phyloP scores from a whole-genome alignment of 179 eudicot species.

The Corrigiola litoralis region DNA sequence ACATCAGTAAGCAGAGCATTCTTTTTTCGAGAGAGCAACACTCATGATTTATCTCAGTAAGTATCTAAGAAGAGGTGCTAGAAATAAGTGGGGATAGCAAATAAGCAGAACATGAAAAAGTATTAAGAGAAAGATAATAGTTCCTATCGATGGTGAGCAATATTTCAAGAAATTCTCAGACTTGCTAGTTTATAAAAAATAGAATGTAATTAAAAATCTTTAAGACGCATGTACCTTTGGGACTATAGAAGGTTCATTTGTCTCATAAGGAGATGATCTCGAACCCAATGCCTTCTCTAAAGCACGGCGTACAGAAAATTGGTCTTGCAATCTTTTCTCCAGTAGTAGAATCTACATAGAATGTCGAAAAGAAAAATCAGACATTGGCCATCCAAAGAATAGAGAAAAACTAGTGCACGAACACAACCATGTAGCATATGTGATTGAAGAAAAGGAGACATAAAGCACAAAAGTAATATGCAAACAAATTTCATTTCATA shows the following conservation, averaged over 20 bases:
- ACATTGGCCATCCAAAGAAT: neutral
- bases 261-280: constrained; percentile 39
- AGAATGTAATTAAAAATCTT: neutral
- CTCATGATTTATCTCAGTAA: too few relatives aligned
- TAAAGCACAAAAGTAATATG: neutral
- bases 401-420: neutral
- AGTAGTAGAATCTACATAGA: constrained; percentile 67
- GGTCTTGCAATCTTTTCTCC: constrained; percentile 73
- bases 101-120: neutral
- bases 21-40: neutral
- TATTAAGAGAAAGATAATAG: too few relatives aligned
- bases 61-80: too few relatives aligned
- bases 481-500: constrained; percentile 22
- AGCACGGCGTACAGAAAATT: constrained; percentile 66
- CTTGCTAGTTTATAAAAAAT: too few relatives aligned
- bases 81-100: neutral
- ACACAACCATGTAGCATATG: neutral
- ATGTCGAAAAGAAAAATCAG: constrained; percentile 6
- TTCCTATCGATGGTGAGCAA: too few relatives aligned
- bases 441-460: neutral
- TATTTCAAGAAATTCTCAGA: too few relatives aligned
- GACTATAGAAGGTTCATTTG: constrained; percentile 36
- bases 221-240: constrained; percentile 51
- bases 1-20: neutral
- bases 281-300: constrained; percentile 77